phyloP scores from a whole-genome alignment of 2,329 filamentous ascomycete species.

The Gnomoniopsis sp. region DNA sequence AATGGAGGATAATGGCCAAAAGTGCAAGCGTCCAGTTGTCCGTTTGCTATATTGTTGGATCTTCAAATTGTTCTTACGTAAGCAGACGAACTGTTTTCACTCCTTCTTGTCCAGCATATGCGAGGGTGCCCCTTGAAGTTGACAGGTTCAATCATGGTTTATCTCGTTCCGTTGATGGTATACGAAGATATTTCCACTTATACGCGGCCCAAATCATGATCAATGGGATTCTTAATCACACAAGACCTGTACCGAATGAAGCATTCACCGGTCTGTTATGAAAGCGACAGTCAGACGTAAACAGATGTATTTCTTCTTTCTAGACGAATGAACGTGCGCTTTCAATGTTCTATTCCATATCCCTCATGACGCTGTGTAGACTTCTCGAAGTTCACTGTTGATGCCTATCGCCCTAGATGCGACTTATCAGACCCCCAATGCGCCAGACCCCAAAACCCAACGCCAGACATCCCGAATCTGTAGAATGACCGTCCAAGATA shows the following conservation, averaged over 20 bases:
- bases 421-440: background rate
- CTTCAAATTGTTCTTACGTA: background rate
- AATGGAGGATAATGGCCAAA: too few species aligned
- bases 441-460: background rate
- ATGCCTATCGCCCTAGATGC: background rate
- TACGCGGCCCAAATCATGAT: too few species aligned
- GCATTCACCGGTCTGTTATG: too few species aligned
- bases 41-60: too few species aligned
- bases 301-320: too few species aligned
- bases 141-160: too few species aligned
- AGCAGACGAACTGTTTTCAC: background rate
- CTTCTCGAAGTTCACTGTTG: background rate
- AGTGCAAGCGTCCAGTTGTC: background rate
- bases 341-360: background rate
- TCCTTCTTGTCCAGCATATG: background rate
- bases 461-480: background rate
- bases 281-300: too few species aligned
- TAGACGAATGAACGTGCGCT: too few species aligned
- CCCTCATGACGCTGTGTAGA: background rate
- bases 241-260: too few species aligned
- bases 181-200: too few species aligned
- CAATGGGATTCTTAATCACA: too few species aligned
- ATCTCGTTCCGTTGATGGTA: too few species aligned
- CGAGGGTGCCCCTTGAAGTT: background rate
- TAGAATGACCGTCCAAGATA: background rate